These are phyloP conservation scores for Alternaria sp. DNA, from an alignment of 2,329 filamentous ascomycete species.

Conservation along the genomic window DNA sequence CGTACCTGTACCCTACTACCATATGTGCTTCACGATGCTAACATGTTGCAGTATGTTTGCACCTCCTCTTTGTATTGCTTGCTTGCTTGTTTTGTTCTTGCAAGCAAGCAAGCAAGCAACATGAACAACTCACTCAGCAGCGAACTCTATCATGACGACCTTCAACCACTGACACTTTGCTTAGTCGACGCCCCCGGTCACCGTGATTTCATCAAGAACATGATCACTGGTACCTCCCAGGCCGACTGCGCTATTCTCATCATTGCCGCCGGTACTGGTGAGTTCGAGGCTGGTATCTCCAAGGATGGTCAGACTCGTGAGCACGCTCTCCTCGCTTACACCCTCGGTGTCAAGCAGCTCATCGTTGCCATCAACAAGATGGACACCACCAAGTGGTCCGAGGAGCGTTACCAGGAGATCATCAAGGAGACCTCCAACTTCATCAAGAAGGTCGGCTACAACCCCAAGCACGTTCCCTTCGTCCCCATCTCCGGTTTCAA, in stretches of 20 bases:
- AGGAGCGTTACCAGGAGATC: conserved; percentile 97
- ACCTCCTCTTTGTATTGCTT: not conserved
- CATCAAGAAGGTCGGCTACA: conserved; percentile 99
- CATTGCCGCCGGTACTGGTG: conserved; percentile 99
- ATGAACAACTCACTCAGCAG: not conserved
- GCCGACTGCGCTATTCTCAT: conserved; percentile 99
- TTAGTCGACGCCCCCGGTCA: conserved; percentile 84
- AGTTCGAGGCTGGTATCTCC: conserved; percentile 99
- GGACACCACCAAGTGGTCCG: conserved; percentile 99
- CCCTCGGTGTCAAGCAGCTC: conserved; percentile 99
- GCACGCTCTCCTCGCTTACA: conserved; percentile 99
- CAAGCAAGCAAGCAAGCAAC: too few species aligned
- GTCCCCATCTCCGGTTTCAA: conserved; percentile 99
- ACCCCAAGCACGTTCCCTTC: conserved; percentile 98
- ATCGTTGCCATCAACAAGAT: conserved; percentile 99
- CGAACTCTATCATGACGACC: not conserved
- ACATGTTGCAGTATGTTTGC: conserved; percentile 2
- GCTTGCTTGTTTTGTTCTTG: not conserved
- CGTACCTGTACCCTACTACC: not conserved
- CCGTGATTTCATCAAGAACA: conserved; percentile 99
- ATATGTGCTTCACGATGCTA: not conserved
- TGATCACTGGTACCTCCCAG: conserved; percentile 99
- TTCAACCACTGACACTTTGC: conserved; percentile 25
- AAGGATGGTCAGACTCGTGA: conserved; percentile 99
- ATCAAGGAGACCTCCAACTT: conserved; percentile 99